Percentiles rank a stretch among this genome's conserved stretches.
Evolutionary conservation across 805 yeast genomes (phyloP).

Genomic region (Candida chilensis): DNA sequence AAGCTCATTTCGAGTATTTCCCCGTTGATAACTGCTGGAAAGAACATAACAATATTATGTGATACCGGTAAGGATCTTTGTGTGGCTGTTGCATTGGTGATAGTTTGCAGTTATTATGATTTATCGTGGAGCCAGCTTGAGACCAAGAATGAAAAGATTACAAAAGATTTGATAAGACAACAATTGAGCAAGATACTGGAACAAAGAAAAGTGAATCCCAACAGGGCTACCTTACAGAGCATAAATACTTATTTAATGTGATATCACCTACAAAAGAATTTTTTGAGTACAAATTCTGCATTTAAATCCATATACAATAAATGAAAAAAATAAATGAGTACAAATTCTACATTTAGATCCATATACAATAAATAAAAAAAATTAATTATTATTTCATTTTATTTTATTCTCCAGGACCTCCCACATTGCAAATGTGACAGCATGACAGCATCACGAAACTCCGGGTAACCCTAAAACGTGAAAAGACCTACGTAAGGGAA

Average conservation of each 20-base stretch:
- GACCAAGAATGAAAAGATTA: constrained; percentile 11
- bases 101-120: constrained; percentile 38
- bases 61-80: constrained; percentile 62
- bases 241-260: constrained; percentile 16
- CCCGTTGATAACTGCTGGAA: constrained; percentile 2
- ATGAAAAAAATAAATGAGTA: no score
- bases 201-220: constrained; percentile 35
- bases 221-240: constrained; percentile 31
- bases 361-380: no score
- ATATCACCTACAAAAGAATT: no score
- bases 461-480: no score
- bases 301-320: no score
- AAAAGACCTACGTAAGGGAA: no score
- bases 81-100: constrained; percentile 45
- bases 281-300: background rate
- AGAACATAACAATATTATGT: constrained; percentile 40
- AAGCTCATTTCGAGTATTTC: constrained; percentile 20
- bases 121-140: constrained; percentile 23
- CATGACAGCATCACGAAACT: no score
- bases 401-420: no score
- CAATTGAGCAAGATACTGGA: constrained; percentile 44
- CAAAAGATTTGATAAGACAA: constrained; percentile 45
- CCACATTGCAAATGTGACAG: no score
- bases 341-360: no score
- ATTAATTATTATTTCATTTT: no score